Conservation (phyloP, 805 yeast species). For the Blastobotrys peoriensis region DNA sequence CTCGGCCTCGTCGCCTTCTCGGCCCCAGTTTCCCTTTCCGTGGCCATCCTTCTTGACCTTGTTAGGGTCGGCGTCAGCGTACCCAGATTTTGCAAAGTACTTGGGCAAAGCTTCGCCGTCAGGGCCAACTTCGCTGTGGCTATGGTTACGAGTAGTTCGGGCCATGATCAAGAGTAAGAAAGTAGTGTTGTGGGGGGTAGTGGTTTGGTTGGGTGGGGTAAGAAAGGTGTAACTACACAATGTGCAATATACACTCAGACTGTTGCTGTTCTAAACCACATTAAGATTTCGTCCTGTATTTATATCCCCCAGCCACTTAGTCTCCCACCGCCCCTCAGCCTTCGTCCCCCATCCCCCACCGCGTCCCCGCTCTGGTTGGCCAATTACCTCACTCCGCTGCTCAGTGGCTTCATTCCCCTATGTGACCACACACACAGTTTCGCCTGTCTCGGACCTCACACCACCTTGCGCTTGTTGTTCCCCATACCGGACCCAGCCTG, state of each 20-base stretch:
- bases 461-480: too few relatives aligned
- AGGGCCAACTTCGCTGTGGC: conserved; percentile 6
- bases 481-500: too few relatives aligned
- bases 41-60: conserved; percentile 77
- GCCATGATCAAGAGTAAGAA: conserved; percentile 14
- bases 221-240: background rate
- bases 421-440: too few relatives aligned
- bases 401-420: too few relatives aligned
- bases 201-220: background rate
- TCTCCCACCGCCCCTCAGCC: too few relatives aligned
- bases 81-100: conserved; percentile 77
- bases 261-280: too few relatives aligned
- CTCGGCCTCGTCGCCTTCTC: conserved; percentile 67
- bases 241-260: background rate
- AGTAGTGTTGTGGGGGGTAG: background rate
- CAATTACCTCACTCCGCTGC: too few relatives aligned
- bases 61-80: conserved; percentile 61
- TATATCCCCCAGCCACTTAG: too few relatives aligned
- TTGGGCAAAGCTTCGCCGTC: conserved; percentile 36
- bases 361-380: too few relatives aligned
- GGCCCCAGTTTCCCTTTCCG: conserved; percentile 88
- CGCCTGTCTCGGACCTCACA: too few relatives aligned
- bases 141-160: conserved; percentile 16
- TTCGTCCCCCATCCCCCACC: too few relatives aligned
- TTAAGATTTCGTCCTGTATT: too few relatives aligned